These are phyloP conservation scores for Schizosaccharomyces lindneri DNA, from an alignment of 805 yeast species.

Conservation along the genomic window DNA sequence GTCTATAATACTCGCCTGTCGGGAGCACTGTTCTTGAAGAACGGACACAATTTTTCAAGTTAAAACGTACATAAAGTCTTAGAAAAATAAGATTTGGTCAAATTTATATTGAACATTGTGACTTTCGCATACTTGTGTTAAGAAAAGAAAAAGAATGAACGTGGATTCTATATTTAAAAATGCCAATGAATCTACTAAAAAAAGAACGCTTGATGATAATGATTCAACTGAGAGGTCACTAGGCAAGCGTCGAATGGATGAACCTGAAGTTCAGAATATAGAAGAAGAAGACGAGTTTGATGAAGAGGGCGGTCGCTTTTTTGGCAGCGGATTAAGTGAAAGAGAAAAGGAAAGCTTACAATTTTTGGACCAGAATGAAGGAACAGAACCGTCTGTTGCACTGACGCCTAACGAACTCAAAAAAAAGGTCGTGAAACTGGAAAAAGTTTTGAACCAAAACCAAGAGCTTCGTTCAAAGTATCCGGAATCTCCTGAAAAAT, in stretches of 20 bases:
- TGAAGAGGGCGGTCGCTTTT: constrained; percentile 10
- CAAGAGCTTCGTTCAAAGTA: constrained; percentile 7
- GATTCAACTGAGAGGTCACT: neutral
- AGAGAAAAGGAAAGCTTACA: constrained; percentile 7
- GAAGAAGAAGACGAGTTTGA: constrained; percentile 3
- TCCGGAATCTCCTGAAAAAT: constrained; percentile 7
- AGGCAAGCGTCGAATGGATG: neutral
- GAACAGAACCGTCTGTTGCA: constrained; percentile 2
- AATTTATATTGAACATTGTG: too few species aligned
- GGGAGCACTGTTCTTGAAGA: too few species aligned
- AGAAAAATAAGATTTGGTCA: too few species aligned
- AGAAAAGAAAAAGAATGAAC: neutral
- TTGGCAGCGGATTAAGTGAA: constrained; percentile 8
- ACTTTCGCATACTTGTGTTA: too few species aligned
- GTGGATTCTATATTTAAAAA: neutral
- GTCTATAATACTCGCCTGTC: too few species aligned
- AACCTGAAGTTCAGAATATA: neutral
- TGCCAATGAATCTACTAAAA: neutral
- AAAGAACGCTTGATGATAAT: neutral
- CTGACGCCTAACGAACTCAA: neutral
- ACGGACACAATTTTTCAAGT: too few species aligned
- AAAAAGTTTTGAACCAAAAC: constrained; percentile 6
- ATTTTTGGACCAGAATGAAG: constrained; percentile 6
- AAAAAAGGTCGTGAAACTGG: constrained; percentile 4
- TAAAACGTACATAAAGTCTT: too few species aligned